Conservation (phyloP, 2,329 filamentous ascomycete species). For the Magnaporthales sp. region DNA sequence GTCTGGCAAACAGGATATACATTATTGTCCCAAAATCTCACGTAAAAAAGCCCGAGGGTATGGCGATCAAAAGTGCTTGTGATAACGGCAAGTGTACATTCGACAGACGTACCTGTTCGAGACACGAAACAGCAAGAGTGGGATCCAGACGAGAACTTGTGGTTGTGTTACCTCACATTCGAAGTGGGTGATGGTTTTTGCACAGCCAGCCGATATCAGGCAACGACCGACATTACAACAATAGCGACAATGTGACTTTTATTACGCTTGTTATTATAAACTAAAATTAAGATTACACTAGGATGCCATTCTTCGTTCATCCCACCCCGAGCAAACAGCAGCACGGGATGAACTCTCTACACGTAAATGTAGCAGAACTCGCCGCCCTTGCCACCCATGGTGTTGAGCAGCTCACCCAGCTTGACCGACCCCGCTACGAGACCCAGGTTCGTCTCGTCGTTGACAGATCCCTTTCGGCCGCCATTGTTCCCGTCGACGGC, state of each 20-base stretch:
- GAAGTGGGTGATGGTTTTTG: no score
- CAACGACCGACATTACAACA: not conserved
- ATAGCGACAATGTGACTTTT: not conserved
- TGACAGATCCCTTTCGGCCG: not conserved
- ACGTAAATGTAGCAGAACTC: conserved; percentile 11
- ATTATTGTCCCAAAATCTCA: no score
- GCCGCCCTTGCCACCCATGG: conserved; percentile 7
- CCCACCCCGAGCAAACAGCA: not conserved
- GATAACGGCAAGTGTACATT: no score
- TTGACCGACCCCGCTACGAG: conserved; percentile 3
- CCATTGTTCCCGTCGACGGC: conserved; percentile 1
- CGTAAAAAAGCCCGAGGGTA: no score
- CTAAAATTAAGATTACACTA: not conserved
- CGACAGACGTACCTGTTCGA: no score
- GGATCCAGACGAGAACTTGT: no score
- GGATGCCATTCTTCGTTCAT: not conserved
- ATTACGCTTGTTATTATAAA: not conserved
- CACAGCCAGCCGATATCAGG: no score
- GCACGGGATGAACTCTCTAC: not conserved
- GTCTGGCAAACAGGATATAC: no score
- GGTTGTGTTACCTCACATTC: no score
- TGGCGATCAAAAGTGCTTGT: no score
- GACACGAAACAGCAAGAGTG: no score
- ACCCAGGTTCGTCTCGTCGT: conserved; percentile 7
- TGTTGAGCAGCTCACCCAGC: conserved; percentile 8